A percentile compares a stretch with the other conserved stretches of the same genome.
These are phyloP conservation scores for Geranium incanum DNA, from an alignment of 441 rosid species.

Conservation along the genomic window DNA sequence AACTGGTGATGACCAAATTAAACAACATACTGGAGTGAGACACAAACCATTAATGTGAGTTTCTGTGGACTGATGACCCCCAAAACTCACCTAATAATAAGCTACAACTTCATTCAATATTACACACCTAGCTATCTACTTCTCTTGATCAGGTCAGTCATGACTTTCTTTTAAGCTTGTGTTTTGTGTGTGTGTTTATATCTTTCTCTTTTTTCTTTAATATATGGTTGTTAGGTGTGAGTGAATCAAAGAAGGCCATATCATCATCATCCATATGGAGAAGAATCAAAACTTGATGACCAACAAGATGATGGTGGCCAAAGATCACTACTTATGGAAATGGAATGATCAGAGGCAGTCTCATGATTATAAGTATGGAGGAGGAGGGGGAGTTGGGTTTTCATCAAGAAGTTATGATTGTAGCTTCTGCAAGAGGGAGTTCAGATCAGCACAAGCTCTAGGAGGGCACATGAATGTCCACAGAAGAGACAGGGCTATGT, in stretches of 20 bases:
- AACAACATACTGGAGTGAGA: not conserved
- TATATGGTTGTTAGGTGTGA: no score
- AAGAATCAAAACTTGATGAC: no score
- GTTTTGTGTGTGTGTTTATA: no score
- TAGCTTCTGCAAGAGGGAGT: slow-evolving; percentile 35
- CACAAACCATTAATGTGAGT: not conserved
- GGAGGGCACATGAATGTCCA: slow-evolving; percentile 97
- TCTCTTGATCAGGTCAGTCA: not conserved
- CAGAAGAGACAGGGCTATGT: slow-evolving; percentile 81
- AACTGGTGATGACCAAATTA: not conserved
- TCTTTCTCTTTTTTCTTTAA: not conserved
- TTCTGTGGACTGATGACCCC: not conserved
- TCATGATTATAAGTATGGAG: not conserved
- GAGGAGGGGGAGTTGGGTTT: slow-evolving; percentile 27
- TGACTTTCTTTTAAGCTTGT: not conserved
- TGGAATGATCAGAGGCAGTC: not conserved
- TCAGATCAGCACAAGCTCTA: slow-evolving; percentile 92
- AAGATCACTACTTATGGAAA: no score
- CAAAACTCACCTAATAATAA: no score
- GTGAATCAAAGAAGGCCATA: no score
- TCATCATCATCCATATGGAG: no score
- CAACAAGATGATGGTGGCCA: no score
- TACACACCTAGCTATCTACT: not conserved
- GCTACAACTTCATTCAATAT: no score
- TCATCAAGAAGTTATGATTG: slow-evolving; percentile 44